phyloP scores from a whole-genome alignment of 768 basidiomycete species.

The Saitozyma podzolica region DNA sequence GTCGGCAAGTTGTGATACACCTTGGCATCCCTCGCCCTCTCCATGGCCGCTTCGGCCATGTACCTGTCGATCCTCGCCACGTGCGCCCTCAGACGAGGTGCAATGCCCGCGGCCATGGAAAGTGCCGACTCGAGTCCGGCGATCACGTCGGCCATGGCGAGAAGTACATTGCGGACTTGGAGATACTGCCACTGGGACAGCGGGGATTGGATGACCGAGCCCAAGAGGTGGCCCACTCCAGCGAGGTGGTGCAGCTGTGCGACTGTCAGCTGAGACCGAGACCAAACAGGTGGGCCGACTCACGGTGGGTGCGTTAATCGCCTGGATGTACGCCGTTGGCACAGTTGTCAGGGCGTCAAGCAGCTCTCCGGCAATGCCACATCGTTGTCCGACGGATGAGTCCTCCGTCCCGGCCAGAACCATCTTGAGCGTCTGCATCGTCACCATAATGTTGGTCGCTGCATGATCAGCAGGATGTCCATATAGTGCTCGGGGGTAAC shows the following conservation, averaged over 20 bases:
- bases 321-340: slow-evolving; percentile 37
- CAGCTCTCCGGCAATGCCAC: slow-evolving; percentile 44
- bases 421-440: slow-evolving; percentile 43
- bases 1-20: background rate
- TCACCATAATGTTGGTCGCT: slow-evolving; percentile 42
- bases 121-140: slow-evolving; percentile 27
- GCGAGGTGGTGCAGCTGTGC: slow-evolving; percentile 45
- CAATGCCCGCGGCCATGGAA: slow-evolving; percentile 14
- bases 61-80: slow-evolving; percentile 24
- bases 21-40: slow-evolving; percentile 3
- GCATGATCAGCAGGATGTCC: slow-evolving; percentile 3
- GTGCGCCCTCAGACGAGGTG: slow-evolving; percentile 16
- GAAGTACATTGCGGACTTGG: slow-evolving; percentile 36
- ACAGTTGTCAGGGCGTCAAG: slow-evolving; percentile 37
- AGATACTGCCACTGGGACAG: slow-evolving; percentile 33
- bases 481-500: background rate
- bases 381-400: slow-evolving; percentile 29
- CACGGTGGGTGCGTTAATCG: slow-evolving; percentile 33
- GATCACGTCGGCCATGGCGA: slow-evolving; percentile 39
- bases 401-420: slow-evolving; percentile 33
- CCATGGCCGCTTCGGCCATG: slow-evolving; percentile 22
- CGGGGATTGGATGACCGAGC: slow-evolving; percentile 36
- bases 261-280: background rate
- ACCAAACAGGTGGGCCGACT: slow-evolving; percentile 1
- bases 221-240: slow-evolving; percentile 46